phyloP scores from a whole-genome alignment of 371 early-diverging fungal genomes.

The Circinella umbellata region DNA sequence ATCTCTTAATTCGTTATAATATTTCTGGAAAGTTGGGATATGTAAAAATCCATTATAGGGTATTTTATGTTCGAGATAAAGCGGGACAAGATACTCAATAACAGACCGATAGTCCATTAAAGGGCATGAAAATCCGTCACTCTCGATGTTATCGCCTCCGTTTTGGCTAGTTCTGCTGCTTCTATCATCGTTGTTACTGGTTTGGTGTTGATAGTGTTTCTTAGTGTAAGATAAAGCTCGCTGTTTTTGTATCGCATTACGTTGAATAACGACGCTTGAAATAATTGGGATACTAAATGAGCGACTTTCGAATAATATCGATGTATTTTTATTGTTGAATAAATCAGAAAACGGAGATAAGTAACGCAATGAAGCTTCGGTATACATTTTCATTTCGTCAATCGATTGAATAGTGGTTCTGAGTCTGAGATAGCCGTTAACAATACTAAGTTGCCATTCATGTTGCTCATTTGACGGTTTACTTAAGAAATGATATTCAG shows the following conservation, averaged over 20 bases:
- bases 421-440: conserved; percentile 15
- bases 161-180: not conserved
- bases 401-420: conserved; percentile 16
- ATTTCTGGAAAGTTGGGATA: conserved; percentile 9
- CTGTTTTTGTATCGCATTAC: not conserved
- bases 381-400: conserved; percentile 15
- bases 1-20: conserved; percentile 12
- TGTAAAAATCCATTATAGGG: conserved; percentile 3
- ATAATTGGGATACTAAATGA: not conserved
- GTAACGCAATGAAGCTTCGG: conserved; percentile 13
- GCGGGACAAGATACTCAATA: conserved; percentile 4
- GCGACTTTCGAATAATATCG: conserved; percentile 1
- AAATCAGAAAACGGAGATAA: conserved; percentile 19
- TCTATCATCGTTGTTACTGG: not conserved
- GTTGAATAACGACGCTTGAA: not conserved
- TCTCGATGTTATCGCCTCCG: not conserved
- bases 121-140: not conserved
- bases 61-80: conserved; percentile 7
- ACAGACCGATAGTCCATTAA: conserved; percentile 3
- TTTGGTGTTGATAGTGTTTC: not conserved
- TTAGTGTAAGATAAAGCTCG: not conserved
- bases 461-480: not conserved
- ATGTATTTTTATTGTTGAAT: conserved; percentile 2
- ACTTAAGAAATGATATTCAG: no score
- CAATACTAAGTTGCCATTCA: conserved; percentile 20